Evolutionary conservation across 352 stramenopile genomes (phyloP), one percentile per base, ranked within the genome.

Genomic region (Globisporangium spinosum): DNA sequence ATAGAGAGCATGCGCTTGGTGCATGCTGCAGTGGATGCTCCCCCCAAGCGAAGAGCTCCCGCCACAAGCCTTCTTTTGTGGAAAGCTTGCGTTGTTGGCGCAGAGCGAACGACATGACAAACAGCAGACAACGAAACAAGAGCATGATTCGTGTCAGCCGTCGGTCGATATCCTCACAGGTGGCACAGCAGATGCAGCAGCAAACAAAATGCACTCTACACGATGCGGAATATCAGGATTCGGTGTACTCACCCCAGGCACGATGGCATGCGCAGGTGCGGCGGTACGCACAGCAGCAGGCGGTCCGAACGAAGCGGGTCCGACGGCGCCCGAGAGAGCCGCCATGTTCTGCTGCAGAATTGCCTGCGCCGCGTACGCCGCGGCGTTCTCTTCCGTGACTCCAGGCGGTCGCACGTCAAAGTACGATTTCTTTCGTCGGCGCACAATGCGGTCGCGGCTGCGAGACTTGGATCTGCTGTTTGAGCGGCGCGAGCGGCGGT

Each of bases 321-420:
- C 87, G 2, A 91, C 83, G 25, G 82, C 75, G 3, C 83, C 83
- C 0, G 82, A 83, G 13, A 91, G 74, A 54, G 82, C 76, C 29
- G 80, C 82, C 80, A 95, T 87, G 69, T 91, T 95, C 64, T 93
- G 85, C 76, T 95, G 85, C 59, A 95, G 58, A 61, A 95, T 95
- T 12, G 81, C 83, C 63, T 95, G 85, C n/a, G 87, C 87, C 7
- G 87, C 87, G 63, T 90, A 95, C 13, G 87, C 85, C 2, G 87
- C 87, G 12, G 87, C 87, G 58, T 92, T 95, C 62, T 95, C 85
- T 17, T 93, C 82, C 12, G 85, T 95, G 8, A 95, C 87, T 35
- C 87, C 87, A 2, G 87, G 83, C 53, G 87, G 87, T 1, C 80
- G 78, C 71, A 95, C 84, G 67, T 95, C 87, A 74, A 95, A 95